Conservation (phyloP, 2,329 filamentous ascomycete genomes). For the Alternaria dauci region DNA sequence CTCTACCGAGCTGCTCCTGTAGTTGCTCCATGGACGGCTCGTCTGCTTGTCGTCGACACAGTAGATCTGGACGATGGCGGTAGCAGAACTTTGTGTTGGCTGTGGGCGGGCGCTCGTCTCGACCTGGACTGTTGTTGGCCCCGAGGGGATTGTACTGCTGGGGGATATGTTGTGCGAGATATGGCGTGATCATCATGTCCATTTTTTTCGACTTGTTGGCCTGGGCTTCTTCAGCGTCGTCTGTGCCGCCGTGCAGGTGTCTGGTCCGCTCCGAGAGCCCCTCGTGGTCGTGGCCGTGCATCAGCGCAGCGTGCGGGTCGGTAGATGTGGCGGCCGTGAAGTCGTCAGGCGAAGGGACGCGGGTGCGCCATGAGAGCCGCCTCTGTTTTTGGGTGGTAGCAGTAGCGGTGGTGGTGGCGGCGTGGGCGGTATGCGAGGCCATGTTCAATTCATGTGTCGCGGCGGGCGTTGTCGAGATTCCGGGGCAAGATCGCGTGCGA, state of each 20-base stretch:
- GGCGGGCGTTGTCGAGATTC: conserved; percentile 33
- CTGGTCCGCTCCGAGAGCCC: conserved; percentile 40
- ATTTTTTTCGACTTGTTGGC: conserved; percentile 66
- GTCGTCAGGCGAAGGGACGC: conserved; percentile 25
- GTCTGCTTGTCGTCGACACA: conserved; percentile 91
- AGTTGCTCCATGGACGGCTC: conserved; percentile 96
- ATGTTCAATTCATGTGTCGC: conserved; percentile 27
- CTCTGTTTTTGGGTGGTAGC: conserved; percentile 30
- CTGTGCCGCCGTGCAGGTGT: conserved; percentile 35
- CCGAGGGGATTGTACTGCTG: conserved; percentile 84
- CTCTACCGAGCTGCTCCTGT: conserved; percentile 84
- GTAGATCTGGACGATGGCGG: conserved; percentile 89
- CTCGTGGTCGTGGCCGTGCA: conserved; percentile 51
- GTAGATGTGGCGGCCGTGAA: conserved; percentile 22
- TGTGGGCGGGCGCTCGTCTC: conserved; percentile 45
- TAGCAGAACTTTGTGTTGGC: conserved; percentile 94
- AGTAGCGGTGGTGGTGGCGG: conserved; percentile 10
- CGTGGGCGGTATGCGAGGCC: conserved; percentile 39
- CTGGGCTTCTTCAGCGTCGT: conserved; percentile 39
- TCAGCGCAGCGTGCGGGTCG: conserved; percentile 46
- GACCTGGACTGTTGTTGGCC: conserved; percentile 55
- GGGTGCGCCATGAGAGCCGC: conserved; percentile 42
- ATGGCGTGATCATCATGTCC: conserved; percentile 82
- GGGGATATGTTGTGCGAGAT: conserved; percentile 90
- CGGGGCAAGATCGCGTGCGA: conserved; percentile 31